Evolutionary conservation across 2,329 filamentous ascomycete genomes (phyloP).

Genomic region (Diaporthe citrichinensis): DNA sequence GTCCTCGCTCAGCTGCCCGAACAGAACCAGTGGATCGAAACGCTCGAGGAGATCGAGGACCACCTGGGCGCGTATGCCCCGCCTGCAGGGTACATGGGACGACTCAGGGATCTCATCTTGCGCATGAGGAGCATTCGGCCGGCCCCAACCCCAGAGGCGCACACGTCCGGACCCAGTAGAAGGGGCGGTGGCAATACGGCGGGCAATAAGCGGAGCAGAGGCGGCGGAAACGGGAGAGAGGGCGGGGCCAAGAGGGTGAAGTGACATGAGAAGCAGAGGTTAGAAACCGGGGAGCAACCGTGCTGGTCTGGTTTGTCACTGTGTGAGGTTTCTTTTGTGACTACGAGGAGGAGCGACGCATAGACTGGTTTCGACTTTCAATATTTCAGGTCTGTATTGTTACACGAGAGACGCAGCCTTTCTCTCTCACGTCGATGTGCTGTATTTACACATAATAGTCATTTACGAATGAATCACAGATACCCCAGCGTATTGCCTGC

Average conservation of each 20-base stretch:
- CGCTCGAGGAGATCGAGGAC: slow-evolving; percentile 53
- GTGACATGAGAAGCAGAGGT: neutral
- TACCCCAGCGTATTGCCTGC: neutral
- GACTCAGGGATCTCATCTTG: slow-evolving; percentile 49
- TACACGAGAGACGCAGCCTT: neutral
- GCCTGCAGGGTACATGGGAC: slow-evolving; percentile 48
- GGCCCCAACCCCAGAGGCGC: neutral
- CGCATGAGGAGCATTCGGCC: slow-evolving; percentile 46
- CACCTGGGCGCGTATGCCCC: slow-evolving; percentile 46
- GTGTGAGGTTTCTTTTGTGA: neutral
- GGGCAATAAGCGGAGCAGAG: slow-evolving; percentile 36
- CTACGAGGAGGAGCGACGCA: neutral
- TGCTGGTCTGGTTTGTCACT: neutral
- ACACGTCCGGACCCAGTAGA: neutral
- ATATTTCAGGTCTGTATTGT: neutral
- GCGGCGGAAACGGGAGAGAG: slow-evolving; percentile 35
- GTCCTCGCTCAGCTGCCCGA: slow-evolving; percentile 60
- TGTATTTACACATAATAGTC: neutral
- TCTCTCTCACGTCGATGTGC: neutral
- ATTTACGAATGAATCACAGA: neutral
- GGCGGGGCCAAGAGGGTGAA: slow-evolving; percentile 40
- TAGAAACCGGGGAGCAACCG: neutral
- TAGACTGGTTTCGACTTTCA: neutral
- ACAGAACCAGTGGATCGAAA: slow-evolving; percentile 59
- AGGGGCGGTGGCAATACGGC: slow-evolving; percentile 26